Percentiles rank a stretch among this genome's conserved stretches.
phyloP scores from a whole-genome alignment of 805 yeast genomes.

The Peterozyma xylosa region DNA sequence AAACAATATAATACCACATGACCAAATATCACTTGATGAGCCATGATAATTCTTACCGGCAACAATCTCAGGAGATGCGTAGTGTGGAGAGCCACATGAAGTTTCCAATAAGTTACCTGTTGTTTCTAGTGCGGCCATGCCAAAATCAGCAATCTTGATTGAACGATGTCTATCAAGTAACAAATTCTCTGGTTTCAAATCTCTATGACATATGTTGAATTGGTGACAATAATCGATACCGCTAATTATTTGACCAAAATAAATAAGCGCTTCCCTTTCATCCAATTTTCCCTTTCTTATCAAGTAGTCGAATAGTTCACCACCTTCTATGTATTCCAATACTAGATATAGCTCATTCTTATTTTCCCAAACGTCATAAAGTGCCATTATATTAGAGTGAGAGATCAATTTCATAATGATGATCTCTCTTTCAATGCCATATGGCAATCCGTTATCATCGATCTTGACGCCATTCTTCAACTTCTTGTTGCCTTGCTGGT shows the following conservation, averaged over 20 bases:
- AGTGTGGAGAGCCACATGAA: slow-evolving; percentile 97
- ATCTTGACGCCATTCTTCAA: slow-evolving; percentile 28
- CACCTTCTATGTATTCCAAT: slow-evolving; percentile 94
- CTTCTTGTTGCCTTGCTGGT: slow-evolving; percentile 16
- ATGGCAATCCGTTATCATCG: slow-evolving; percentile 54
- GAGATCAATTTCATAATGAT: slow-evolving; percentile 77
- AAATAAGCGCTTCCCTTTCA: slow-evolving; percentile 83
- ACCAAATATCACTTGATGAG: slow-evolving; percentile 96
- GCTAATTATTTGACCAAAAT: slow-evolving; percentile 65
- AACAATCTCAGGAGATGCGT: slow-evolving; percentile 97
- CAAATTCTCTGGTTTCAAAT: slow-evolving; percentile 74
- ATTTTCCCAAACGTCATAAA: slow-evolving; percentile 85
- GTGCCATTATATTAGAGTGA: slow-evolving; percentile 71
- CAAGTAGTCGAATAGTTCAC: slow-evolving; percentile 88
- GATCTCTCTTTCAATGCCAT: slow-evolving; percentile 82
- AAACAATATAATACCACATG: slow-evolving; percentile 91
- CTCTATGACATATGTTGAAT: slow-evolving; percentile 67
- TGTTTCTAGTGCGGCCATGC: slow-evolving; percentile 96
- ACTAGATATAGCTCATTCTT: slow-evolving; percentile 78
- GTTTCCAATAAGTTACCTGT: slow-evolving; percentile 80
- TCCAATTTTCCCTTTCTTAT: slow-evolving; percentile 84
- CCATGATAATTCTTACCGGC: slow-evolving; percentile 95
- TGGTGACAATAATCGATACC: slow-evolving; percentile 66
- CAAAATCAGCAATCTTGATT: slow-evolving; percentile 96
- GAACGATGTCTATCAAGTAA: slow-evolving; percentile 75